A percentile compares a stretch with the other conserved stretches of the same genome.
Evolutionary conservation across 176 grass and related monocot species (phyloP).

Genomic region (Neostapfia colusana): DNA sequence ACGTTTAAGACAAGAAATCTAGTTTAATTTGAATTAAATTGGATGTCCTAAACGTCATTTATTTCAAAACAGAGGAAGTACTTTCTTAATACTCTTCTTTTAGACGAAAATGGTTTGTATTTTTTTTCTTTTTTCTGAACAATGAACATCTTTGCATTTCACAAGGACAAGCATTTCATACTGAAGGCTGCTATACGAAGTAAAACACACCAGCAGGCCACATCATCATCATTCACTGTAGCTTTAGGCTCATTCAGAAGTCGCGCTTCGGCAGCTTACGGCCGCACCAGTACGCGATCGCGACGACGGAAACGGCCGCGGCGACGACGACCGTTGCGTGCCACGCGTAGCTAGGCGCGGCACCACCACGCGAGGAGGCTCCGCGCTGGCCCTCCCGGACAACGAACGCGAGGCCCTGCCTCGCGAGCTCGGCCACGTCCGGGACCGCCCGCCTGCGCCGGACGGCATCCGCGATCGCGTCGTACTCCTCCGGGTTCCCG

Average conservation of each 20-base stretch:
- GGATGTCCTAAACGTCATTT: too few relatives aligned
- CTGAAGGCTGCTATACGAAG: not conserved
- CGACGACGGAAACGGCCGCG: constrained; percentile 53
- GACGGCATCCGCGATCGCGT: constrained; percentile 54
- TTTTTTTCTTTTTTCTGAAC: not conserved
- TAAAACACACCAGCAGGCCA: not conserved
- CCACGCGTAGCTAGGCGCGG: constrained; percentile 35
- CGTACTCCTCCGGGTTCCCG: constrained; percentile 58
- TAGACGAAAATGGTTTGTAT: not conserved
- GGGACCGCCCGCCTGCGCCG: constrained; percentile 25
- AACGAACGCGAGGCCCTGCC: constrained; percentile 55
- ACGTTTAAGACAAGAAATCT: too few relatives aligned
- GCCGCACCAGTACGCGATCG: constrained; percentile 66
- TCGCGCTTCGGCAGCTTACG: constrained; percentile 38
- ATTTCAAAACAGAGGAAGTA: too few relatives aligned
- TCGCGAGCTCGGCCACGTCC: constrained; percentile 50
- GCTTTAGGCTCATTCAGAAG: not conserved
- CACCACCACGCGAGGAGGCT: not conserved
- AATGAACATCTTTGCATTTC: not conserved
- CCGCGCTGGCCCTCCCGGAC: constrained; percentile 33
- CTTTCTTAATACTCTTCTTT: too few relatives aligned
- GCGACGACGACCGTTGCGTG: constrained; percentile 50
- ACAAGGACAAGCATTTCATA: not conserved
- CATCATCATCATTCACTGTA: not conserved
- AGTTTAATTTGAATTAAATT: too few relatives aligned